Evolutionary conservation across 1,284 basidiomycete genomes (phyloP).

Genomic region (Boletus mariae): DNA sequence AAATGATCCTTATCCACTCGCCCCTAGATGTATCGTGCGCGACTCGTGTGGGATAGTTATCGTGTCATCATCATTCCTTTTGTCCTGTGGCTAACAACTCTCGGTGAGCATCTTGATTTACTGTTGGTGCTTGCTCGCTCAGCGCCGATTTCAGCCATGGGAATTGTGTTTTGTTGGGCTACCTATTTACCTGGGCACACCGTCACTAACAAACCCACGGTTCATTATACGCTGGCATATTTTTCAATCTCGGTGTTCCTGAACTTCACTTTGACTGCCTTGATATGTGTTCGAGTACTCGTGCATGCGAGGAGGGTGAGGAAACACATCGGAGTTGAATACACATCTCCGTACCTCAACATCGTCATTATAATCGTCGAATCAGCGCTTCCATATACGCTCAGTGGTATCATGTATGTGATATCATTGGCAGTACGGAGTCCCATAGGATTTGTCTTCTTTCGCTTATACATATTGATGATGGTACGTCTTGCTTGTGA

Average conservation of each 20-base stretch:
- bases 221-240: conserved; percentile 6
- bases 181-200: neutral
- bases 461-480: neutral
- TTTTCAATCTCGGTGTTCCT: conserved; percentile 2
- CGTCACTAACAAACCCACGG: neutral
- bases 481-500: neutral
- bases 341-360: conserved; percentile 1
- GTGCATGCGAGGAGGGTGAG: neutral
- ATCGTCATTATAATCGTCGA: conserved; percentile 9
- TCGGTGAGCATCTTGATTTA: conserved; percentile 1
- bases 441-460: neutral
- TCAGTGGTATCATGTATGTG: conserved; percentile 9
- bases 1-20: too few relatives aligned
- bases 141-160: neutral
- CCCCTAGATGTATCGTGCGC: neutral
- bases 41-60: neutral
- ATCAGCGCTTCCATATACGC: conserved; percentile 8
- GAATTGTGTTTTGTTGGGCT: neutral
- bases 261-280: conserved; percentile 3
- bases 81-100: conserved; percentile 5
- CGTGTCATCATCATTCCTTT: conserved; percentile 2
- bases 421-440: conserved; percentile 1
- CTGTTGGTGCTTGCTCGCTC: too few relatives aligned
- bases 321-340: conserved; percentile 3
- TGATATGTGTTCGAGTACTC: conserved; percentile 6